A percentile compares a stretch with the other conserved stretches of the same genome.
Evolutionary conservation across 2,329 filamentous ascomycete species (phyloP).

Genomic region (Monilinia vaccinii-corymbosi): DNA sequence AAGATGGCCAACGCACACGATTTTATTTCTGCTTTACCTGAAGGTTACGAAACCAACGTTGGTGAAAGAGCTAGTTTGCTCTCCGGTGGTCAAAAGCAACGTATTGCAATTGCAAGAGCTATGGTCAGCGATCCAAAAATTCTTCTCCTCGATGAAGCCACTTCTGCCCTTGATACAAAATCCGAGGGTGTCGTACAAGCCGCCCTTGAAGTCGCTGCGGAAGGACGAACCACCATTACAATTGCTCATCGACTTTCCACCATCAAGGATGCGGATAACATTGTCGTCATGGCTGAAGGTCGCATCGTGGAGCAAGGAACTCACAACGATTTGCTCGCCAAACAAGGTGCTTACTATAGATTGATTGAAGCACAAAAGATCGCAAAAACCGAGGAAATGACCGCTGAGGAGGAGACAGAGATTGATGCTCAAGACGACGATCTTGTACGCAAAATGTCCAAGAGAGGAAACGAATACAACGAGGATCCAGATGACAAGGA

Average conservation of each 20-base stretch:
- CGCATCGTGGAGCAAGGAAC: conserved; percentile 88
- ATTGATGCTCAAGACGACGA: conserved; percentile 42
- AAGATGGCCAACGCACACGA: conserved; percentile 91
- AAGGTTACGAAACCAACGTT: conserved; percentile 91
- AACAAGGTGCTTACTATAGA: conserved; percentile 65
- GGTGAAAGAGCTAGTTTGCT: conserved; percentile 88
- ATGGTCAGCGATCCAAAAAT: conserved; percentile 89
- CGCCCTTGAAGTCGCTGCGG: conserved; percentile 75
- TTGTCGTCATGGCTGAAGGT: conserved; percentile 83
- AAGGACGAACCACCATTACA: conserved; percentile 86
- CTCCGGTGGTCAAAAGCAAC: conserved; percentile 92
- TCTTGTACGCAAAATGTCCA: conserved; percentile 40
- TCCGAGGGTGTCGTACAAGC: conserved; percentile 92
- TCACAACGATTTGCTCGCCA: conserved; percentile 68
- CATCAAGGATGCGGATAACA: conserved; percentile 89
- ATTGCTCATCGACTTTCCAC: conserved; percentile 95
- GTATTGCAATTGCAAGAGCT: conserved; percentile 87
- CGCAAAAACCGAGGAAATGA: conserved; percentile 47
- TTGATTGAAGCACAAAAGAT: conserved; percentile 87
- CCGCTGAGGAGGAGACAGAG: conserved; percentile 41
- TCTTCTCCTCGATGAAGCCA: conserved; percentile 88
- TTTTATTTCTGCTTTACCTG: conserved; percentile 72
- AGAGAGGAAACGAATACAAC: conserved; percentile 32
- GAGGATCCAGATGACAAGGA: conserved; percentile 54
- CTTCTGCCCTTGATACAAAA: conserved; percentile 85